These are phyloP conservation scores for Yarrowia galli DNA, from an alignment of 1,139 yeast species.

Conservation along the genomic window DNA sequence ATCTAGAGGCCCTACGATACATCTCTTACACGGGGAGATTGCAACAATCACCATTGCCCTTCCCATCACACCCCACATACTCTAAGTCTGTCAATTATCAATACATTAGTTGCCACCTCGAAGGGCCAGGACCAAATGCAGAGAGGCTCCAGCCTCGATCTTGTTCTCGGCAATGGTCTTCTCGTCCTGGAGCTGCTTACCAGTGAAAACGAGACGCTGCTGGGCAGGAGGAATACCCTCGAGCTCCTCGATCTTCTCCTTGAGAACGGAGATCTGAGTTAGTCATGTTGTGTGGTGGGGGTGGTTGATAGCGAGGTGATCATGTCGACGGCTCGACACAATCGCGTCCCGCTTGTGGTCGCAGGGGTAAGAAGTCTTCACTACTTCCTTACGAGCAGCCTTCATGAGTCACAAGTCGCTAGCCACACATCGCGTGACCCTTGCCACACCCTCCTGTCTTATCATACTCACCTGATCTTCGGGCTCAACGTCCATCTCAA, in stretches of 20 bases:
- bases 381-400: too few relatives aligned
- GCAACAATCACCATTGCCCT: too few relatives aligned
- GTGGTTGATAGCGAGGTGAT: neutral
- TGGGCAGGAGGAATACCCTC: slow-evolving; percentile 98
- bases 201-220: slow-evolving; percentile 88
- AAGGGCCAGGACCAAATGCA: slow-evolving; percentile 87
- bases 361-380: too few relatives aligned
- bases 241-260: slow-evolving; percentile 93
- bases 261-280: slow-evolving; percentile 70
- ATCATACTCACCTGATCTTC: slow-evolving; percentile 61
- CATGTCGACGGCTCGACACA: neutral
- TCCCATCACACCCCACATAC: too few relatives aligned
- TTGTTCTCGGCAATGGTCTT: slow-evolving; percentile 73
- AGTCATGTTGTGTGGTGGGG: slow-evolving; percentile 36
- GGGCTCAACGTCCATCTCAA: slow-evolving; percentile 80
- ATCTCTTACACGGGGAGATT: too few relatives aligned
- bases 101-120: slow-evolving; percentile 69
- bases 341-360: neutral
- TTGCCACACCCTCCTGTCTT: slow-evolving; percentile 18
- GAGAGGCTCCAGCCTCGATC: slow-evolving; percentile 69
- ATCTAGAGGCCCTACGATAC: too few relatives aligned
- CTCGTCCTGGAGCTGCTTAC: slow-evolving; percentile 84
- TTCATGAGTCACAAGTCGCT: too few relatives aligned
- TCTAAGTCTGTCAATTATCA: slow-evolving; percentile 1
- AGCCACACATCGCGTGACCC: neutral